Percentiles rank a stretch among this genome's conserved stretches.
Evolutionary conservation across 257 asterid genomes (phyloP).

Genomic region (Solanum raphanifolium): DNA sequence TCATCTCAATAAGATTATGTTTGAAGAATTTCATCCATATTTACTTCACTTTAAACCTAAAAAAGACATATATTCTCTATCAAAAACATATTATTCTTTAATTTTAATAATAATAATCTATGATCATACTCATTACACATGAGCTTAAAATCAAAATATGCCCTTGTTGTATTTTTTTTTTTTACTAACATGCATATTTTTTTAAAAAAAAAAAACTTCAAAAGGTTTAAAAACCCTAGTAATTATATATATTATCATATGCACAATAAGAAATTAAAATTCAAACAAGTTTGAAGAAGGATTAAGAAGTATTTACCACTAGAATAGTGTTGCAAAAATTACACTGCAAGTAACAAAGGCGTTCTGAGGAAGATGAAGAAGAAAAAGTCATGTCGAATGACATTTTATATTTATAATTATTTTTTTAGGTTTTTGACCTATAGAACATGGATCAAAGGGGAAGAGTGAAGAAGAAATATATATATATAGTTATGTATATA

Average conservation of each 20-base stretch:
- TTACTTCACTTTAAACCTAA: neutral
- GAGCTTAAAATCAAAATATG: neutral
- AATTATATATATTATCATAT: neutral
- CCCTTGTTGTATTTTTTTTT: neutral
- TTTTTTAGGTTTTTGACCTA: neutral
- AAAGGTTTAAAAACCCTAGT: neutral
- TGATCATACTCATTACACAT: neutral
- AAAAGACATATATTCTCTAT: neutral
- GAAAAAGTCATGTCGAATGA: slow-evolving; percentile 28
- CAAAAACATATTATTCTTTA: neutral
- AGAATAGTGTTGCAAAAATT: slow-evolving; percentile 55
- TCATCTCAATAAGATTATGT: neutral
- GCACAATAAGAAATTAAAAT: neutral
- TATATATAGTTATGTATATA: neutral
- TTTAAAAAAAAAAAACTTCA: neutral
- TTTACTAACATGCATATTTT: neutral
- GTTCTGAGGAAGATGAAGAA: slow-evolving; percentile 20
- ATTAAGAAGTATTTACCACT: neutral
- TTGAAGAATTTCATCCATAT: neutral
- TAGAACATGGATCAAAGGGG: neutral
- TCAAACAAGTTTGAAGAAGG: neutral
- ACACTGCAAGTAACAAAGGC: slow-evolving; percentile 61
- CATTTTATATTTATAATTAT: slow-evolving; percentile 11
- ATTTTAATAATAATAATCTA: neutral
- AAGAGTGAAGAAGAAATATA: neutral